These are phyloP conservation scores for Perkinsus chesapeaki DNA, from an alignment of 169 alveolate species.

Conservation along the genomic window DNA sequence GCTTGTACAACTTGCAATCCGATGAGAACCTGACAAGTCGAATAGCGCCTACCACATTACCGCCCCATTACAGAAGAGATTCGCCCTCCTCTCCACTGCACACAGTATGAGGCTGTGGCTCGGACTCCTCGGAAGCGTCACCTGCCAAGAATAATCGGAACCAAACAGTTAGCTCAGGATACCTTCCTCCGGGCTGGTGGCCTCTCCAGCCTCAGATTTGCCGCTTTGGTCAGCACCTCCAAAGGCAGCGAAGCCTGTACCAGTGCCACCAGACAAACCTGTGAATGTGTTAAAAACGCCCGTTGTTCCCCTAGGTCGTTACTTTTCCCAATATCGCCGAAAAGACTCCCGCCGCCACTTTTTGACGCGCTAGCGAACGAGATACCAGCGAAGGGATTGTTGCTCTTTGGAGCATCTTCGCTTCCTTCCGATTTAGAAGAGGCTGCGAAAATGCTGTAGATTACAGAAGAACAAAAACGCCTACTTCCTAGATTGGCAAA, in stretches of 20 bases:
- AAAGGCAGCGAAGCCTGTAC: neutral
- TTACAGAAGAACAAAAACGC: neutral
- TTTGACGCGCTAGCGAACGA: neutral
- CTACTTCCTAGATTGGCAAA: neutral
- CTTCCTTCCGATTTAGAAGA: neutral
- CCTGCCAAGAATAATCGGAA: neutral
- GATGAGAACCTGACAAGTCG: neutral
- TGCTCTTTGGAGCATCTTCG: neutral
- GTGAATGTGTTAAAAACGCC: too few relatives aligned
- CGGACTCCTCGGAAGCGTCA: neutral
- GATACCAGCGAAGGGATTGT: neutral
- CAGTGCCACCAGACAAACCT: neutral
- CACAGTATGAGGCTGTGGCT: neutral
- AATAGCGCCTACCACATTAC: neutral
- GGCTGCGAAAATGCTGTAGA: neutral
- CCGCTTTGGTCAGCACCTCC: neutral
- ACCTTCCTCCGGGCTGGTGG: neutral
- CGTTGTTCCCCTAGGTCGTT: neutral
- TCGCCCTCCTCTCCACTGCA: slow-evolving; percentile 3
- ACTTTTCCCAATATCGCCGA: neutral
- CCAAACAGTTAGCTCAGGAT: too few relatives aligned
- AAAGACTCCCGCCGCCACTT: neutral
- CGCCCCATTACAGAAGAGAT: neutral
- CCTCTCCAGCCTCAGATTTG: neutral
- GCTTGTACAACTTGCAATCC: neutral